These are phyloP conservation scores for Echium plantagineum DNA, from an alignment of 257 asterid genomes.

Conservation along the genomic window DNA sequence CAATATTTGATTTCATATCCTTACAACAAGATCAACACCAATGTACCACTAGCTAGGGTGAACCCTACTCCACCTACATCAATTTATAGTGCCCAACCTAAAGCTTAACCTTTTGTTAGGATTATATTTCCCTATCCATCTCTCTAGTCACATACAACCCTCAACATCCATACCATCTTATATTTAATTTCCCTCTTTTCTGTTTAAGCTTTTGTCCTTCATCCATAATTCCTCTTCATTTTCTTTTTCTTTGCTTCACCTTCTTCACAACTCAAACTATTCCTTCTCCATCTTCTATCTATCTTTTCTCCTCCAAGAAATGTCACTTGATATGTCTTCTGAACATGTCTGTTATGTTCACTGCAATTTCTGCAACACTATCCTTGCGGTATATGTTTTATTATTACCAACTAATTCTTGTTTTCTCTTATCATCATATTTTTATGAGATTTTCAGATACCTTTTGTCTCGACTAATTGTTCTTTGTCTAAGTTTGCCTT, in stretches of 20 bases:
- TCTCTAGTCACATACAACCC: not conserved
- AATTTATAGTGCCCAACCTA: constrained; percentile 7
- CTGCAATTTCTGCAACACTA: constrained; percentile 92
- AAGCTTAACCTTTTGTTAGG: not conserved
- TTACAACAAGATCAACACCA: not conserved
- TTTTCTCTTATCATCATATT: not conserved
- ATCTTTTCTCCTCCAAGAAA: constrained; percentile 14
- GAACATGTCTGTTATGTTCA: constrained; percentile 85
- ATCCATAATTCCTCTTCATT: constrained; percentile 15
- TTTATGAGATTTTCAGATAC: not conserved
- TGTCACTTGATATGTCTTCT: constrained; percentile 53
- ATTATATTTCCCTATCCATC: not conserved
- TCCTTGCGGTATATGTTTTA: constrained; percentile 56
- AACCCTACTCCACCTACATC: constrained; percentile 8
- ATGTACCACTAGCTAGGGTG: constrained; percentile 2
- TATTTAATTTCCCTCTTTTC: constrained; percentile 3
- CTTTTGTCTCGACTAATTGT: too few relatives aligned
- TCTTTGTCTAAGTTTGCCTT: too few relatives aligned
- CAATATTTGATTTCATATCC: not conserved
- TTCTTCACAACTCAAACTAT: constrained; percentile 6
- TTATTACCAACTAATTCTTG: not conserved
- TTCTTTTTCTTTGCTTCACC: constrained; percentile 3
- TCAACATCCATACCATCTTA: constrained; percentile 8
- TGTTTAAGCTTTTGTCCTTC: constrained; percentile 1
- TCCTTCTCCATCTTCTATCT: constrained; percentile 15